These are phyloP conservation scores for Brettanomyces custersianus DNA, from an alignment of 805 yeast genomes.

Conservation along the genomic window DNA sequence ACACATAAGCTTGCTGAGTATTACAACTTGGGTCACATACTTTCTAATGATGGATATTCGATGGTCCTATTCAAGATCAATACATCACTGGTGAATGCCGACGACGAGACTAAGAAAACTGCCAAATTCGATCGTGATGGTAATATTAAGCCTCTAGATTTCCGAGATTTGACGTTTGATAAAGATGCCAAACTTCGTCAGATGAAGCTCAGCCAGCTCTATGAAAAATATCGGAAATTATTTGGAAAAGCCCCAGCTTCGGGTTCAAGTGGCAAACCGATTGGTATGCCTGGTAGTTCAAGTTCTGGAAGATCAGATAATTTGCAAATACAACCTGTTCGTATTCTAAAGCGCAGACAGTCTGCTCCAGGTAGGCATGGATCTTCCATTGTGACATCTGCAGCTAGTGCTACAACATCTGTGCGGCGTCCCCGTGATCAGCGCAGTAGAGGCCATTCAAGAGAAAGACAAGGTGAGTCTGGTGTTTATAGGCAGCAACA, in stretches of 20 bases:
- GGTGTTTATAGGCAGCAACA: too few species aligned
- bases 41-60: conserved; percentile 42
- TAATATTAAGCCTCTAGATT: conserved; percentile 24
- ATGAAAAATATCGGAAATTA: conserved; percentile 3
- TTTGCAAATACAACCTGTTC: conserved; percentile 2
- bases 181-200: conserved; percentile 25
- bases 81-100: conserved; percentile 28
- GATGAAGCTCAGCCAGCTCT: conserved; percentile 20
- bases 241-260: too few species aligned
- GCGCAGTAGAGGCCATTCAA: not conserved
- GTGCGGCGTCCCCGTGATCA: too few species aligned
- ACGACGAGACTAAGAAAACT: conserved; percentile 22
- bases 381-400: conserved; percentile 4
- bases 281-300: conserved; percentile 1
- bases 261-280: not conserved
- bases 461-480: too few species aligned
- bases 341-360: conserved; percentile 7
- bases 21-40: conserved; percentile 49
- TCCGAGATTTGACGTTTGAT: conserved; percentile 22
- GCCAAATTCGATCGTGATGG: conserved; percentile 25
- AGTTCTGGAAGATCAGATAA: too few species aligned
- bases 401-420: conserved; percentile 4
- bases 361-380: not conserved
- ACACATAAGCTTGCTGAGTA: conserved; percentile 66
- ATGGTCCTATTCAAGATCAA: conserved; percentile 31